Evolutionary conservation across 23 red algal genomes (phyloP).

Genomic region (Chondrus crispus): DNA sequence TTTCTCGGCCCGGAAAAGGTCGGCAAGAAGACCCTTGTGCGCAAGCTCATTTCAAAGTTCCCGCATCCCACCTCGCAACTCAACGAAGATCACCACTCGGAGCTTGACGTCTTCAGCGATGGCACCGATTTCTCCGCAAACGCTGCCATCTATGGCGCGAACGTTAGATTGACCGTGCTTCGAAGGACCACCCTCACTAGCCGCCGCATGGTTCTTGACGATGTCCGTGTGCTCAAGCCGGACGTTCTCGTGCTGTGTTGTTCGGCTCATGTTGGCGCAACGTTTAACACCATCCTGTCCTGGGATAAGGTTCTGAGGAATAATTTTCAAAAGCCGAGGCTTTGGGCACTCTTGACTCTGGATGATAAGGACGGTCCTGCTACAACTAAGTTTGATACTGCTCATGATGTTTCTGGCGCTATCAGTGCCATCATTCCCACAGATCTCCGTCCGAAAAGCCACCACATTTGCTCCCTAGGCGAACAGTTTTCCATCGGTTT

Average conservation of each 20-base stretch:
- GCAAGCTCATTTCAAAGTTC: conserved; percentile 51
- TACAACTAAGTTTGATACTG: not conserved
- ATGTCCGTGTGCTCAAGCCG: conserved; percentile 72
- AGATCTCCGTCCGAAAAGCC: conserved; percentile 52
- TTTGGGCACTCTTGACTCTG: conserved; percentile 63
- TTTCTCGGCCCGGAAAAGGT: conserved; percentile 68
- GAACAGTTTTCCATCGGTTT: conserved; percentile 64
- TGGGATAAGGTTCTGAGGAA: conserved; percentile 69
- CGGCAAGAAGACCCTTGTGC: conserved; percentile 71
- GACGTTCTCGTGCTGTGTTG: conserved; percentile 72
- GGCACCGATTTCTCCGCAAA: conserved; percentile 74
- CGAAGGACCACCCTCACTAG: conserved; percentile 58
- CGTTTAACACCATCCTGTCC: conserved; percentile 47
- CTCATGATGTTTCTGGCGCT: conserved; percentile 36
- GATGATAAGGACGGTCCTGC: conserved; percentile 19
- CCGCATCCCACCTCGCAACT: not conserved
- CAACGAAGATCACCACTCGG: not conserved
- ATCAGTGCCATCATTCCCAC: conserved; percentile 49
- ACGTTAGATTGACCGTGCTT: conserved; percentile 58
- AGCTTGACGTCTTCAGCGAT: conserved; percentile 50
- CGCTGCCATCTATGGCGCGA: conserved; percentile 41
- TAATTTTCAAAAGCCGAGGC: conserved; percentile 54
- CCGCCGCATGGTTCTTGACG: conserved; percentile 68
- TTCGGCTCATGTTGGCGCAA: conserved; percentile 43
- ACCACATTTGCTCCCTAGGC: conserved; percentile 50